These are phyloP conservation scores for Botryotinia narcissicola DNA, from an alignment of 2,329 filamentous ascomycete species.

Conservation along the genomic window DNA sequence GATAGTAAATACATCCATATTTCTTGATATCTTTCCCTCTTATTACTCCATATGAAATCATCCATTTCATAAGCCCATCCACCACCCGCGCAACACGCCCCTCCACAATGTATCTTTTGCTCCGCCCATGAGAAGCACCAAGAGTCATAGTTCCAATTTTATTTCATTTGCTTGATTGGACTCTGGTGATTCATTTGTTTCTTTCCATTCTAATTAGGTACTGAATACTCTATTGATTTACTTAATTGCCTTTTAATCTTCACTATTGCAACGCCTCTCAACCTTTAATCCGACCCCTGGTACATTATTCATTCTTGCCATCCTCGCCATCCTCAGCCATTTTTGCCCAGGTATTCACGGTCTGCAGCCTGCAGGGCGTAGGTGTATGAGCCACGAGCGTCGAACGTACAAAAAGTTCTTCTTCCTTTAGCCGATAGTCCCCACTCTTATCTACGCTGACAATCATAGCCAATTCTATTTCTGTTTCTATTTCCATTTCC, in stretches of 20 bases:
- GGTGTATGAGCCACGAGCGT: background rate
- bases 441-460: slow-evolving; percentile 1
- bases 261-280: background rate
- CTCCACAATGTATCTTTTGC: background rate
- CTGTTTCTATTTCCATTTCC: no score
- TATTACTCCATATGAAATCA: background rate
- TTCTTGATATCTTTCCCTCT: background rate
- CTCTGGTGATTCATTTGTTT: background rate
- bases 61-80: background rate
- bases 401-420: background rate
- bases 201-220: background rate
- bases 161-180: background rate
- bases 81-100: background rate
- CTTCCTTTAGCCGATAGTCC: background rate
- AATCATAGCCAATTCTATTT: background rate
- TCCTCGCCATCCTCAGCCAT: background rate
- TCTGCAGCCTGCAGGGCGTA: background rate
- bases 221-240: background rate
- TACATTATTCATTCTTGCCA: background rate
- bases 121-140: background rate
- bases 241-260: background rate
- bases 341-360: no score
- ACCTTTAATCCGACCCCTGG: background rate
- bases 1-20: no score
- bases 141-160: background rate